Percentiles rank a stretch among this genome's conserved stretches.
Conservation (phyloP, 2,329 filamentous ascomycete species). For the Colletotrichum camelliae region DNA sequence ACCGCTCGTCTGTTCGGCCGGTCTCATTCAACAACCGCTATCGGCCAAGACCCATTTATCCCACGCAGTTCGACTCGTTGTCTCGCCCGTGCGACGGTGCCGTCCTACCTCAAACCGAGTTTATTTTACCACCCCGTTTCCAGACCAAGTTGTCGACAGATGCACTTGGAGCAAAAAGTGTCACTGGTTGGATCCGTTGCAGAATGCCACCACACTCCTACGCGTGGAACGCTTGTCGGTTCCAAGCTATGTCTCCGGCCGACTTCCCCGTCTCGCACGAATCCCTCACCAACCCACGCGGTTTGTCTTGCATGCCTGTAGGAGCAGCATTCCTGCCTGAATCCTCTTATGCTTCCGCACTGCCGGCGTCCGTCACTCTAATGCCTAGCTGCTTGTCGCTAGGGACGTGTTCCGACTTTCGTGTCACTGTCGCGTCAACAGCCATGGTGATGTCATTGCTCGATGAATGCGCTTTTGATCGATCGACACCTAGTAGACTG, state of each 20-base stretch:
- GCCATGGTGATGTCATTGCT: conserved; percentile 7
- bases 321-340: neutral
- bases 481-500: neutral
- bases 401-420: neutral
- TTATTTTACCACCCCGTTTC: neutral
- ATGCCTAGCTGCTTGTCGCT: neutral
- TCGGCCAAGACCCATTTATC: conserved; percentile 4
- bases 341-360: neutral
- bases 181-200: neutral
- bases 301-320: neutral
- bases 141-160: neutral
- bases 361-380: neutral
- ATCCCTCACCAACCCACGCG: neutral
- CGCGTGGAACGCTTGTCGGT: neutral
- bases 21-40: conserved; percentile 7
- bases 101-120: neutral
- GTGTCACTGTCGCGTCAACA: neutral
- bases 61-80: neutral
- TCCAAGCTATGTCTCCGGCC: neutral
- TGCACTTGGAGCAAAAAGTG: neutral
- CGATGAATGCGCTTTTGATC: neutral
- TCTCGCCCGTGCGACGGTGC: neutral
- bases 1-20: conserved; percentile 5
- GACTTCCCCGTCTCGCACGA: neutral
- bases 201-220: neutral